Conservation (phyloP, 306 rosid genomes). For the Lotus japonicus region DNA sequence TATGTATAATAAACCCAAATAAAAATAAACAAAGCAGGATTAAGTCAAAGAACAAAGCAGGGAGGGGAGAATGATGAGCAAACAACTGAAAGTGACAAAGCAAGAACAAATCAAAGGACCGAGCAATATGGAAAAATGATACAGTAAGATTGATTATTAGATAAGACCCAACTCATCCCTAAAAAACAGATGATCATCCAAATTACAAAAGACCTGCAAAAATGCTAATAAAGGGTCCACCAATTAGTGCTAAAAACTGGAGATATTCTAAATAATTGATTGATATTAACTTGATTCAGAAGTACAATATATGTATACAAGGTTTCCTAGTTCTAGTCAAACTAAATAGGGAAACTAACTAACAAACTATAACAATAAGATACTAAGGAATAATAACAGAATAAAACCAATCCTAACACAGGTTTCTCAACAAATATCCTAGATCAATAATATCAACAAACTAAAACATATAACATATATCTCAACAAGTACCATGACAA, state of each 20-base stretch:
- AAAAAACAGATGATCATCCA: conserved; percentile 1
- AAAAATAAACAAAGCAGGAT: conserved; percentile 1
- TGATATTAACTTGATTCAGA: no score
- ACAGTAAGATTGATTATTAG: background rate
- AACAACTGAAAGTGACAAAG: background rate
- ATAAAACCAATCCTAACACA: no score
- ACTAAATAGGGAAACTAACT: no score
- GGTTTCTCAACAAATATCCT: no score
- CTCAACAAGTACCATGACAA: background rate
- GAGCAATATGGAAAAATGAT: background rate
- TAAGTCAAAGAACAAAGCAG: background rate
- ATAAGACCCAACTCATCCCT: conserved; percentile 11
- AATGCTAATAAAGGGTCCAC: background rate
- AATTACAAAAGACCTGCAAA: background rate
- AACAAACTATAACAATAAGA: no score
- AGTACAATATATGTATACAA: no score
- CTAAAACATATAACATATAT: no score
- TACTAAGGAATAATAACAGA: no score
- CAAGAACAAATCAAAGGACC: background rate
- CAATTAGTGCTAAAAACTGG: background rate
- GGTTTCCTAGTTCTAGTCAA: no score
- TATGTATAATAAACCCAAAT: conserved; percentile 10
- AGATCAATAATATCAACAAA: no score
- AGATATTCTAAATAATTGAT: no score
- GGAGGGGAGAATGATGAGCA: background rate